Base-by-base conservation (phyloP, 257 asterid genomes). In the Gentiana macrophylla region DNA sequence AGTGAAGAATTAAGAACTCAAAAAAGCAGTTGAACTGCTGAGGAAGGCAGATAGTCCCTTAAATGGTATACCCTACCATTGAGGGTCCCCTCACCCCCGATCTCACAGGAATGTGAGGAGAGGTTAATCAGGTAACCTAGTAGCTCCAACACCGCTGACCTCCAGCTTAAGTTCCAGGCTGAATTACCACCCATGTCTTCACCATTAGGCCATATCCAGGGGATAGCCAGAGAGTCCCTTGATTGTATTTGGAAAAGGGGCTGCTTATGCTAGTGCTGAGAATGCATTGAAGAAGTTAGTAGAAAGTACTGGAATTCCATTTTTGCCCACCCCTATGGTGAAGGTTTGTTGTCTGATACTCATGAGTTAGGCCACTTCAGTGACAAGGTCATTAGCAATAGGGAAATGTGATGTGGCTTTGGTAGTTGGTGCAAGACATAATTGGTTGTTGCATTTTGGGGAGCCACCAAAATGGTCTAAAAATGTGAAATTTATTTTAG, bases 321-420 rank as follows among this genome's bases (percentile, higher is more conserved):
- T 89, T 61, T 62, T 89, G 71, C 97, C 95, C 1, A 89, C 95
- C 24, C 97, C 97, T 4, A 89, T 89, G 95, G 95, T 43, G 86
- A 89, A 49, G 97, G 95, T 11, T 62, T 89, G 65, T 57, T 89
- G 50, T 71, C 93, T 1, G 97, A 89, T 38, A 72, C 78, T 3
- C 95, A 89, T 49, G 94, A 89, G 62, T 71, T 86, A 7, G 94
- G 97, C 95, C 47, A 89, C 93, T 0, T 94, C 95, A 4, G 93
- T n/a, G n/a, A n/a, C 95, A 1, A 70, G 97, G 52, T 86, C 97
- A 5, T 72, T 89, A 49, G 97, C 95, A 4, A 83, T 89, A 2
- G 94, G 97, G 45, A 89, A 80, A 74, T 89, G 95, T 66, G 95
- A 89, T 24, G 86, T 89, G 12, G 94, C 89, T 1, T 70, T 89